A percentile compares a stretch with the other conserved stretches of the same genome.
Conservation (phyloP, 2,329 filamentous ascomycete genomes). For the Phyllachora maydis region DNA sequence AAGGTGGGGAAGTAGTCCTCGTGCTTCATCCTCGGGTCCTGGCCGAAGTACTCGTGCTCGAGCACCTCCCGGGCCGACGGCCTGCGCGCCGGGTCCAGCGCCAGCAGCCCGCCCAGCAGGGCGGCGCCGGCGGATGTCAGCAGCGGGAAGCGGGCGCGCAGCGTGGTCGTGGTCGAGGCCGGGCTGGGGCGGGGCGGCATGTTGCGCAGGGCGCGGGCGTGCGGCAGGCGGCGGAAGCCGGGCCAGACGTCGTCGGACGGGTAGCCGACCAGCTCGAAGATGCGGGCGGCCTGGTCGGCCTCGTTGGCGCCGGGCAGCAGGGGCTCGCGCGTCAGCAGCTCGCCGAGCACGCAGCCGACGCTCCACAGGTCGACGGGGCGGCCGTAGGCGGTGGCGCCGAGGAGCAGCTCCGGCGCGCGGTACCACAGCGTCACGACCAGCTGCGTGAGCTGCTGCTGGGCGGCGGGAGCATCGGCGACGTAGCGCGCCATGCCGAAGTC, state of each 20-base stretch:
- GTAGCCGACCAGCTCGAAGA: conserved; percentile 86
- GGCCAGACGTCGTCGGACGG: conserved; percentile 84
- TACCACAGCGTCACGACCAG: conserved; percentile 99
- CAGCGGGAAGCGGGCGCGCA: conserved; percentile 24
- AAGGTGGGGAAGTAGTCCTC: conserved; percentile 76
- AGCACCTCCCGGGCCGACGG: conserved; percentile 75
- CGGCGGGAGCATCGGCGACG: conserved; percentile 85
- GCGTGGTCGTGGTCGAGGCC: conserved; percentile 26
- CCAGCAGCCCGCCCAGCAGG: conserved; percentile 61
- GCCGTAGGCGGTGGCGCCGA: conserved; percentile 90
- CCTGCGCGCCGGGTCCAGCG: conserved; percentile 81
- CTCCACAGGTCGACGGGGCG: conserved; percentile 96
- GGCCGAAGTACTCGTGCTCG: conserved; percentile 71
- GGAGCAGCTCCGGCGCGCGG: conserved; percentile 76
- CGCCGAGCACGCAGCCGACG: conserved; percentile 92
- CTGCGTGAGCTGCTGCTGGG: conserved; percentile 84
- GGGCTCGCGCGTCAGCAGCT: conserved; percentile 69
- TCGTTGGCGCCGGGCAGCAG: conserved; percentile 99
- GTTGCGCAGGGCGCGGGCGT: too few relatives aligned
- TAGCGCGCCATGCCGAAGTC: conserved; percentile 81
- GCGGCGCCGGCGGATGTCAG: conserved; percentile 19
- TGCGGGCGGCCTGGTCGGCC: conserved; percentile 96
- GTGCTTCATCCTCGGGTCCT: conserved; percentile 48
- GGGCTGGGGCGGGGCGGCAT: conserved; percentile 6
- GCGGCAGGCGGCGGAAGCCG: conserved; percentile 62